Conservation (phyloP, 495 filamentous ascomycete genomes). For the Delitschia confertaspora region DNA sequence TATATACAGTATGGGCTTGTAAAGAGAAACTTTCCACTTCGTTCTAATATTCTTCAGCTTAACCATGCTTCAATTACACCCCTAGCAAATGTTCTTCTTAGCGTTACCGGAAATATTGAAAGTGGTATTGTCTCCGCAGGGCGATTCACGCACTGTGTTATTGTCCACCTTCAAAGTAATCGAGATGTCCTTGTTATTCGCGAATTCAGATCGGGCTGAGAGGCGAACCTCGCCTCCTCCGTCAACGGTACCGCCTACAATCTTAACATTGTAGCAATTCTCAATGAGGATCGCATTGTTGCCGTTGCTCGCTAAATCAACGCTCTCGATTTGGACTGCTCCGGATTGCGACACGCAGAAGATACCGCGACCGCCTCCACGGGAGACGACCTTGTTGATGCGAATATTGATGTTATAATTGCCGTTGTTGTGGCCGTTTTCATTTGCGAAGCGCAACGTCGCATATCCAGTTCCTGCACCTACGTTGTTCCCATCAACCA, state of each 20-base stretch:
- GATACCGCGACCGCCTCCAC: conserved; percentile 40
- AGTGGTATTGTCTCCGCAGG: conserved; percentile 39
- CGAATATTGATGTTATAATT: conserved; percentile 39
- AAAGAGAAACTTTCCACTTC: no score
- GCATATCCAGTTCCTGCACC: conserved; percentile 39
- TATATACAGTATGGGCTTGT: no score
- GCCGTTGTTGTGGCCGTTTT: conserved; percentile 38
- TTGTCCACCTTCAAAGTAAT: conserved; percentile 37
- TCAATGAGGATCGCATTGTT: conserved; percentile 44
- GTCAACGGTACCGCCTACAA: conserved; percentile 37
- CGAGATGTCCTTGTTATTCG: conserved; percentile 37
- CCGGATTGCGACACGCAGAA: conserved; percentile 43
- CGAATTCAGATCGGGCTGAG: conserved; percentile 38
- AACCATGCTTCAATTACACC: no score
- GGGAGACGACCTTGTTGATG: conserved; percentile 39
- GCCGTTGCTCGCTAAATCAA: conserved; percentile 39
- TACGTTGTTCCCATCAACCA: conserved; percentile 42
- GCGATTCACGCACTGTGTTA: conserved; percentile 38
- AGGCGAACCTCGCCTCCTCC: conserved; percentile 42
- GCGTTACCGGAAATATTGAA: conserved; percentile 37
- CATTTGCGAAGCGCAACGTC: conserved; percentile 41
- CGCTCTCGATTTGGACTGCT: conserved; percentile 32
- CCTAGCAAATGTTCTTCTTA: conserved; percentile 33
- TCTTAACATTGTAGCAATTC: conserved; percentile 41
- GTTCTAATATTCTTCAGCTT: no score